Base-by-base conservation (phyloP, 257 asterid species). In the Solanum arcanum region DNA sequence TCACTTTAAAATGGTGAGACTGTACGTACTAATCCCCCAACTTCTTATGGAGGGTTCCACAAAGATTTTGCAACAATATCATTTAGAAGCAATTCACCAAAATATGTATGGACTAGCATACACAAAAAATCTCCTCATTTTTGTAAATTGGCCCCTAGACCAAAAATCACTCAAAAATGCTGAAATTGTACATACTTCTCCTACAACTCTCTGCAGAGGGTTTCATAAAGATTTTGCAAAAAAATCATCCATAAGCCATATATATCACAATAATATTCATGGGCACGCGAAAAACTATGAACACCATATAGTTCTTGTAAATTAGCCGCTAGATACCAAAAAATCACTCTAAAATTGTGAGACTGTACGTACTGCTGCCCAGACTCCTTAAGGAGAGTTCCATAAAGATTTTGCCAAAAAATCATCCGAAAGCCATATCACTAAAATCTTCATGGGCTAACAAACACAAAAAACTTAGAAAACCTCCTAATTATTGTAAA, bases 101-200 rank as follows among this genome's bases (percentile, higher is more conserved):
- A 20, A 59, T 59, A 59, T 20, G 0, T 0, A 20, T 56, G 25
- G 12, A 20, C 2, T 56, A 56, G 2, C 25, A 7, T 5, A 56
- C 12, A 56, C 25, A 1, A 20, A 59, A 59, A 59, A 59, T 7
- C 66, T 20, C 25, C 25, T 7, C 9, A 7, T 20, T 59, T 20
- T 0, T 59, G 12, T 20, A 20, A 59, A 20, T 20, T 59, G 12
- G 12, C 25, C 39, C 39, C 7, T 37, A 37, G 39, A 1, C 39
- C 39, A 59, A 59, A 18, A 20, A 20, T 59, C 66, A 59, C 25
- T 59, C 25, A 20, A 56, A 59, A 59, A 56, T 7, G 2, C 2
- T 59, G 5, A 59, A 5, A 59, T 59, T 20, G 12, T 59, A 59
- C 2, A 1, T 3, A 59, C 5, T 59, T 20, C 25, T 59, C 12